Conservation (phyloP, 176 grass and related monocot genomes). For the Carex cristatella region DNA sequence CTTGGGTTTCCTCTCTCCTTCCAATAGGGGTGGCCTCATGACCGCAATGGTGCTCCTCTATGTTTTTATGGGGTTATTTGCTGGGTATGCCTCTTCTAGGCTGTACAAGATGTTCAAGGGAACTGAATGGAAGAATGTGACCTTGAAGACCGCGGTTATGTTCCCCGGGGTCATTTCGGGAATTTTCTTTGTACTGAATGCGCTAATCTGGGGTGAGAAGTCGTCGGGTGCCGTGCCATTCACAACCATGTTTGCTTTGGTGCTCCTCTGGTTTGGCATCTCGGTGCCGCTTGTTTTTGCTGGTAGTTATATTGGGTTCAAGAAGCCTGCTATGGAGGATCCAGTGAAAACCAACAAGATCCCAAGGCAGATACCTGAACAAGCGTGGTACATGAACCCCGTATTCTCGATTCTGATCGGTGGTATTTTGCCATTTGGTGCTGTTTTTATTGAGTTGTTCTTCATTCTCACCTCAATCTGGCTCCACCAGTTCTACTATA, state of each 20-base stretch:
- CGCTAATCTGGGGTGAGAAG: slow-evolving; percentile 83
- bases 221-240: slow-evolving; percentile 78
- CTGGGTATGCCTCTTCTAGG: slow-evolving; percentile 61
- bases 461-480: slow-evolving; percentile 96
- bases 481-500: slow-evolving; percentile 96
- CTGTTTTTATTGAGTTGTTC: slow-evolving; percentile 93
- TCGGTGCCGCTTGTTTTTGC: slow-evolving; percentile 68
- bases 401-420: slow-evolving; percentile 65
- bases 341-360: slow-evolving; percentile 86
- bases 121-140: slow-evolving; percentile 70
- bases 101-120: slow-evolving; percentile 81
- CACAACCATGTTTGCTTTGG: slow-evolving; percentile 85
- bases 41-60: slow-evolving; percentile 75
- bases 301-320: slow-evolving; percentile 86
- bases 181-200: slow-evolving; percentile 78
- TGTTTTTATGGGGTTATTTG: slow-evolving; percentile 87
- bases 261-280: slow-evolving; percentile 91
- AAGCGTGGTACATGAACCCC: slow-evolving; percentile 91
- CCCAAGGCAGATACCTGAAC: slow-evolving; percentile 66
- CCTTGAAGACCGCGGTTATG: slow-evolving; percentile 59
- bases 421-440: slow-evolving; percentile 89
- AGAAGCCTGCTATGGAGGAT: slow-evolving; percentile 50
- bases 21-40: slow-evolving; percentile 73
- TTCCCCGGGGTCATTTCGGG: slow-evolving; percentile 55
- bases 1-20: slow-evolving; percentile 70